Percentiles rank a stretch among this genome's conserved stretches.
These are phyloP conservation scores for Annulohypoxylon truncatum DNA, from an alignment of 2,329 filamentous ascomycete species.

Conservation along the genomic window DNA sequence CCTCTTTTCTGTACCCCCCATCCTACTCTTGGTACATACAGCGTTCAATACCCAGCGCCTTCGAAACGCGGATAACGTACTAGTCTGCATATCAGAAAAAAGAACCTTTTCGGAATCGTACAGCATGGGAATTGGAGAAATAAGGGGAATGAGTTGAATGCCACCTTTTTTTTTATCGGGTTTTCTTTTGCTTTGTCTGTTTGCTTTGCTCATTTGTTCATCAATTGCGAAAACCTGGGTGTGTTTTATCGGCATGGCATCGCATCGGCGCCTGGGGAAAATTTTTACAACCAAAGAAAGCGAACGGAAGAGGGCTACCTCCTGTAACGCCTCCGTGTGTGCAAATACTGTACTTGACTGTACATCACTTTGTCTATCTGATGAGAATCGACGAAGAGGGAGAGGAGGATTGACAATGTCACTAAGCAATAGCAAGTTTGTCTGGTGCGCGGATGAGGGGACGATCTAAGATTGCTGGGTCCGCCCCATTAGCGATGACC, in stretches of 20 bases:
- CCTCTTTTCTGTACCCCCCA: conserved; percentile 25
- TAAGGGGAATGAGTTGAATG: conserved; percentile 2
- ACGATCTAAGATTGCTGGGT: conserved; percentile 34
- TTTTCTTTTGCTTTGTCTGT: background rate
- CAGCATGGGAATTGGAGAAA: conserved; percentile 20
- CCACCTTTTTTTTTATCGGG: conserved; percentile 11
- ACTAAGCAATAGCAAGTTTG: conserved; percentile 21
- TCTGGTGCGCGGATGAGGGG: conserved; percentile 36
- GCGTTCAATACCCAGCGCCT: conserved; percentile 25
- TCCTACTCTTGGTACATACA: conserved; percentile 12
- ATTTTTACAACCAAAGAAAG: conserved; percentile 20
- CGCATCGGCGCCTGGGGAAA: conserved; percentile 30
- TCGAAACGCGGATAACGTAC: conserved; percentile 31
- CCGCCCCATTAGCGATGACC: conserved; percentile 22
- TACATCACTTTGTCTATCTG: conserved; percentile 32
- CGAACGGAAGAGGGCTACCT: conserved; percentile 15
- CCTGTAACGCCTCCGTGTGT: conserved; percentile 21
- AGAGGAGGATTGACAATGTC: conserved; percentile 13
- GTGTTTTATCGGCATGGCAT: conserved; percentile 41
- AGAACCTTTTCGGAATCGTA: conserved; percentile 24
- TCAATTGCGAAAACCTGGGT: conserved; percentile 43
- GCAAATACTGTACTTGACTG: conserved; percentile 33
- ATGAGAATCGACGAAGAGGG: conserved; percentile 1
- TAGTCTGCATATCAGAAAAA: conserved; percentile 32
- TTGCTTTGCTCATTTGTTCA: background rate